A percentile compares a stretch with the other conserved stretches of the same genome.
phyloP scores from a whole-genome alignment of 139 green algal genomes.

The Pleodorina starrii region DNA sequence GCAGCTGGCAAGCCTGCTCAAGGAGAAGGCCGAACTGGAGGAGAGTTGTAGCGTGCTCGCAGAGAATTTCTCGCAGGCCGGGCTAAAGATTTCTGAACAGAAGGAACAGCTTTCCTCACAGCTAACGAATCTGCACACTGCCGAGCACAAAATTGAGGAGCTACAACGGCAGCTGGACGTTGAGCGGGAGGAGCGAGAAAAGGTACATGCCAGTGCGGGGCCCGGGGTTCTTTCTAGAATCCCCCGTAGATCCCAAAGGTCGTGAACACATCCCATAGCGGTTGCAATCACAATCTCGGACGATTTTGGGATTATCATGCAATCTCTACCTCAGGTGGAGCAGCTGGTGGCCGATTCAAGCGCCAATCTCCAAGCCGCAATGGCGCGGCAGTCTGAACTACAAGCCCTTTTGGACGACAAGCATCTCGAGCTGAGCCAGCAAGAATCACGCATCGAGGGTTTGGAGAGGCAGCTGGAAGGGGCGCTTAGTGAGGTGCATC shows the following conservation, averaged over 20 bases:
- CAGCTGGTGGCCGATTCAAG: neutral
- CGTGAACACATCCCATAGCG: too few relatives aligned
- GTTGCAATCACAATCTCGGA: too few relatives aligned
- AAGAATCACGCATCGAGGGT: neutral
- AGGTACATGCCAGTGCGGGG: too few relatives aligned
- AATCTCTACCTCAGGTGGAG: constrained; percentile 27
- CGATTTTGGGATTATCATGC: too few relatives aligned
- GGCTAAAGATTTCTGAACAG: neutral
- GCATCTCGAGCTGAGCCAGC: neutral
- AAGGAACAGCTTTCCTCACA: neutral
- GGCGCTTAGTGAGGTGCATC: constrained; percentile 2
- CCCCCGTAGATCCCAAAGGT: too few relatives aligned
- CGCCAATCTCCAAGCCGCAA: neutral
- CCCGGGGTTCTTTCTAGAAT: too few relatives aligned
- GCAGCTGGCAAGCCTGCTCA: neutral
- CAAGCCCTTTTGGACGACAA: neutral
- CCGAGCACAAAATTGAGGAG: too few relatives aligned
- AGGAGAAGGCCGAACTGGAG: constrained; percentile 37
- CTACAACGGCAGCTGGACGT: constrained; percentile 9
- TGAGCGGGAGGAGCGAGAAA: neutral
- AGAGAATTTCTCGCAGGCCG: constrained; percentile 17
- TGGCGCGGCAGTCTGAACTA: neutral
- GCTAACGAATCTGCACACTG: neutral
- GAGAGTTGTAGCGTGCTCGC: constrained; percentile 12
- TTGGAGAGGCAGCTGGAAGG: constrained; percentile 34